A percentile compares a stretch with the other conserved stretches of the same genome.
phyloP scores from a whole-genome alignment of 179 eudicot genomes.

The Pouteria campechiana region DNA sequence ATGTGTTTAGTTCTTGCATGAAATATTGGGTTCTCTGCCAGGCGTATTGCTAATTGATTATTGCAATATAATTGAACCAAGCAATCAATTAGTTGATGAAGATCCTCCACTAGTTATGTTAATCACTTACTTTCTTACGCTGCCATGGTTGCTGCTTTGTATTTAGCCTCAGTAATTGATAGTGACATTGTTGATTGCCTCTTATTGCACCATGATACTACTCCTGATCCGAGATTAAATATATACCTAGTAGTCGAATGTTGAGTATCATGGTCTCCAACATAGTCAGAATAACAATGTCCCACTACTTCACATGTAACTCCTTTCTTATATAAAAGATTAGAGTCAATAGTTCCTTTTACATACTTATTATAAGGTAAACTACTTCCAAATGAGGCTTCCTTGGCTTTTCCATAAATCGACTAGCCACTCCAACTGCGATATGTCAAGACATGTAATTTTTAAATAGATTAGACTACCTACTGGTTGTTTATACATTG shows the following conservation, averaged over 20 bases:
- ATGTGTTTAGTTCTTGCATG: slow-evolving; percentile 8
- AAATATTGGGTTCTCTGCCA: slow-evolving; percentile 3
- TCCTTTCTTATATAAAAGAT: neutral
- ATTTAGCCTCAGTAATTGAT: slow-evolving; percentile 1
- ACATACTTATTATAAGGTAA: neutral
- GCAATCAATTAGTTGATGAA: neutral
- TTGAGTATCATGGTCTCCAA: neutral
- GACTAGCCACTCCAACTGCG: neutral
- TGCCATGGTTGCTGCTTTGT: slow-evolving; percentile 1
- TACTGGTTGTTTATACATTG: too few relatives aligned
- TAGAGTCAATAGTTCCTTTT: neutral
- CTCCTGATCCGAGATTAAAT: too few relatives aligned
- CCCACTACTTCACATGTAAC: too few relatives aligned
- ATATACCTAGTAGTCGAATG: neutral
- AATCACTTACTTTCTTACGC: slow-evolving; percentile 2
- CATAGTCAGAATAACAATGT: too few relatives aligned
- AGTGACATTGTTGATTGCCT: too few relatives aligned
- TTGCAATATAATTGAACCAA: neutral
- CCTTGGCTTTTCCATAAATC: slow-evolving; percentile 2
- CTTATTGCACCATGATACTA: too few relatives aligned
- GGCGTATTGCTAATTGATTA: neutral
- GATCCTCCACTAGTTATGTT: neutral
- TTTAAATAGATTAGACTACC: too few relatives aligned
- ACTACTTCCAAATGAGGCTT: slow-evolving; percentile 4
- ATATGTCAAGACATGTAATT: too few relatives aligned